phyloP scores from a whole-genome alignment of 2,329 filamentous ascomycete species.

The Neocucurbitaria cava region DNA sequence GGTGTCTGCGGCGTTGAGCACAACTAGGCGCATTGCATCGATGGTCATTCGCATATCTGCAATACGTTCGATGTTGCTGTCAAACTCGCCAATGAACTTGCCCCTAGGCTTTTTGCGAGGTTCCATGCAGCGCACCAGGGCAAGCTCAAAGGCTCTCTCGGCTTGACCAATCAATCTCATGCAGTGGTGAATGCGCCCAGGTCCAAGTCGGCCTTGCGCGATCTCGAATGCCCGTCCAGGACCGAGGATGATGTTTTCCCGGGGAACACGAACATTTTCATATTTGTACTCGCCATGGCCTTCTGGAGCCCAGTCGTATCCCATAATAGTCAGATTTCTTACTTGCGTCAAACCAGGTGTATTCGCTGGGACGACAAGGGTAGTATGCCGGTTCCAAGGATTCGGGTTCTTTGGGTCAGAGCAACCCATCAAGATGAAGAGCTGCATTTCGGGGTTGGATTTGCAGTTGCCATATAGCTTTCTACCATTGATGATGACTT shows the following conservation, averaged over 20 bases:
- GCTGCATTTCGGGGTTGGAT: constrained; percentile 46
- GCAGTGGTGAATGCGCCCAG: constrained; percentile 53
- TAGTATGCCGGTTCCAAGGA: constrained; percentile 51
- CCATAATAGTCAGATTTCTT: constrained; percentile 52
- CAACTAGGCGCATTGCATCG: constrained; percentile 50
- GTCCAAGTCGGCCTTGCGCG: constrained; percentile 51
- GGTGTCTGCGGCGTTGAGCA: constrained; percentile 52
- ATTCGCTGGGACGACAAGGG: constrained; percentile 49
- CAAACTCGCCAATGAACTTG: constrained; percentile 51
- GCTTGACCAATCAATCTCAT: constrained; percentile 54
- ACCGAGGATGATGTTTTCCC: constrained; percentile 52
- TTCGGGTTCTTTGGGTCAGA: constrained; percentile 50
- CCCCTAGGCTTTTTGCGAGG: constrained; percentile 50
- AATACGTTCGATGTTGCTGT: constrained; percentile 52
- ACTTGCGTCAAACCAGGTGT: constrained; percentile 50
- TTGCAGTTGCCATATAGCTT: constrained; percentile 53
- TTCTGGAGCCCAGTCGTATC: constrained; percentile 53
- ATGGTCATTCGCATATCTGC: constrained; percentile 53
- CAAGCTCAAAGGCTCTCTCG: constrained; percentile 53
- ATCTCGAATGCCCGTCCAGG: constrained; percentile 54
- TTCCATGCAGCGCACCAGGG: constrained; percentile 49
- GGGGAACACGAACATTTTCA: constrained; percentile 50
- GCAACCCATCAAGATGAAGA: constrained; percentile 50
- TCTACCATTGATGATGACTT: constrained; percentile 52
- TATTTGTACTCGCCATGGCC: constrained; percentile 54